These are phyloP conservation scores for Fusarium armeniacum DNA, from an alignment of 2,329 filamentous ascomycete genomes.

Conservation along the genomic window DNA sequence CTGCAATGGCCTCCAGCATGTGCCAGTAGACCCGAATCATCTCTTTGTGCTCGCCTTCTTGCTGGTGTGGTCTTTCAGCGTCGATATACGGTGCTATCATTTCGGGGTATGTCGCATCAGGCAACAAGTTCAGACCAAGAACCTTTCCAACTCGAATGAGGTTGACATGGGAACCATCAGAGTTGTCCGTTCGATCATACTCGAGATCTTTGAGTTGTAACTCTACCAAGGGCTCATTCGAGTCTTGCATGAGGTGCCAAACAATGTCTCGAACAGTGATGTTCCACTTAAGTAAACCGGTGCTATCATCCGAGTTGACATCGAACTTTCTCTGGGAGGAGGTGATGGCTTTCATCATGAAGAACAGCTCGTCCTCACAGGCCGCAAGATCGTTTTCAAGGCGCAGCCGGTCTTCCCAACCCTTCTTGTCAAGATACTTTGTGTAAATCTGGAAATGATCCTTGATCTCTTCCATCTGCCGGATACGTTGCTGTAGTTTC, in stretches of 20 bases:
- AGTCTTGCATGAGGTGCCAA: slow-evolving; percentile 94
- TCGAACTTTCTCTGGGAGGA: slow-evolving; percentile 92
- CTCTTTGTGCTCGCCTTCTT: slow-evolving; percentile 69
- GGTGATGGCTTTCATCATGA: slow-evolving; percentile 99
- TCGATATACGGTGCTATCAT: slow-evolving; percentile 94
- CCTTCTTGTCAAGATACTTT: slow-evolving; percentile 85
- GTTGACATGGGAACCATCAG: slow-evolving; percentile 96
- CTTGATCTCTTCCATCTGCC: slow-evolving; percentile 96
- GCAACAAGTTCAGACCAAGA: slow-evolving; percentile 88
- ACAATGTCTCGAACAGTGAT: slow-evolving; percentile 96
- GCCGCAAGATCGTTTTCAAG: slow-evolving; percentile 89
- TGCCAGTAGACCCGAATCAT: slow-evolving; percentile 98
- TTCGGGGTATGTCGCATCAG: slow-evolving; percentile 92
- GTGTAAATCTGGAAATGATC: slow-evolving; percentile 94
- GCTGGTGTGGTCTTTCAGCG: slow-evolving; percentile 65
- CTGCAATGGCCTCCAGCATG: slow-evolving; percentile 97
- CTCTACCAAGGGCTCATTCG: slow-evolving; percentile 89
- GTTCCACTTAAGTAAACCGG: slow-evolving; percentile 88
- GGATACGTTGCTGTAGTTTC: slow-evolving; percentile 90
- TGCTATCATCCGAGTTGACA: slow-evolving; percentile 73
- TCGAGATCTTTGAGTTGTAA: slow-evolving; percentile 91
- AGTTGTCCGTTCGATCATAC: slow-evolving; percentile 96
- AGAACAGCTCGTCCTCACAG: slow-evolving; percentile 98
- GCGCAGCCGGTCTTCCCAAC: slow-evolving; percentile 91
- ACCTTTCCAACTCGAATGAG: slow-evolving; percentile 89